Conservation (phyloP, 106 monocot genomes). For the Iris macrosiphon region DNA sequence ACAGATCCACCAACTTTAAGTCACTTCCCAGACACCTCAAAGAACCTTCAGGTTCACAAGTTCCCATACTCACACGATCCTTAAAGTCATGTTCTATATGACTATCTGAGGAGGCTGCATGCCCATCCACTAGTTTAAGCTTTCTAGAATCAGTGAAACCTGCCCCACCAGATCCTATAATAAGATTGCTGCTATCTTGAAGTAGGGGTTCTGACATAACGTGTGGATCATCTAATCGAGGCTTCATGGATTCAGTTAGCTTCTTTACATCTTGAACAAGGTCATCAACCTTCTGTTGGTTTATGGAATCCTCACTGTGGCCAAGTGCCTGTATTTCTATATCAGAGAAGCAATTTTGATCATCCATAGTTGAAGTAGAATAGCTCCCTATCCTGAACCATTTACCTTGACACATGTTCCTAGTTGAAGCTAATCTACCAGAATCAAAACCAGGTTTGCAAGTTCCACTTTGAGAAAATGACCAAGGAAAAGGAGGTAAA, state of each 20-base stretch:
- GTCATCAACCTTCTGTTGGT: constrained; percentile 28
- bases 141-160: constrained; percentile 9
- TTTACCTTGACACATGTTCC: constrained; percentile 35
- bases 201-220: constrained; percentile 7
- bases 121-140: neutral
- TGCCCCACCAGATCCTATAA: neutral
- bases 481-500: constrained; percentile 84
- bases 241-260: constrained; percentile 7
- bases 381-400: constrained; percentile 61
- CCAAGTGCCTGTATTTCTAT: constrained; percentile 16
- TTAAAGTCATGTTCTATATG: constrained; percentile 7
- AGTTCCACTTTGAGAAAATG: constrained; percentile 38
- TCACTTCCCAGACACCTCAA: constrained; percentile 11
- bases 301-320: constrained; percentile 11
- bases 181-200: constrained; percentile 3
- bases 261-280: constrained; percentile 25
- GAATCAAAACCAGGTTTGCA: constrained; percentile 39
- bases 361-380: constrained; percentile 15
- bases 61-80: neutral
- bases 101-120: constrained; percentile 1
- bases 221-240: constrained; percentile 6
- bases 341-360: constrained; percentile 10
- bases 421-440: constrained; percentile 34
- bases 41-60: constrained; percentile 17
- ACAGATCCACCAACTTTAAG: neutral